Base-by-base conservation (phyloP, 1,284 basidiomycete genomes). In the Austroboletus novae-zelandiae region DNA sequence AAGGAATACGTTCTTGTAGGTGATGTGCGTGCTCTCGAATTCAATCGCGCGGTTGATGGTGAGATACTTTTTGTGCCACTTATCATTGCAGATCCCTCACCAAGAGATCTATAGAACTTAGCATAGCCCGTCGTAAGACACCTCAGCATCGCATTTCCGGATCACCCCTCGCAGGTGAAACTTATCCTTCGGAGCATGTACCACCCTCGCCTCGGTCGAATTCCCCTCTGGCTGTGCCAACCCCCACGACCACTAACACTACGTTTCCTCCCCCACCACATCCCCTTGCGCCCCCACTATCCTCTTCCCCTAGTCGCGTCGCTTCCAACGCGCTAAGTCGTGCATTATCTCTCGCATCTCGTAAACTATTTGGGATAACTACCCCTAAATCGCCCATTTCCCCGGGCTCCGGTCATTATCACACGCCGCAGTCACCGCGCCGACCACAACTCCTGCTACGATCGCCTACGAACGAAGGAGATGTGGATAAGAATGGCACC, bases 331-430 rank as follows among this genome's bases (percentile, higher is more conserved):
- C 90, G 0, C 78, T 94, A 4, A 89, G 92, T 45, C 84, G 93
- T 10, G 95, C 93, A 0, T 75, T 98, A 45, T 94, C 82, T 57
- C 78, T 92, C 37, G 94, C 94, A 0, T 89, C 90, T n/a, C 89
- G 94, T 67, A 94, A 91, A 61, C 75, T 97, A 5, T 94, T 96
- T 60, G 92, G 93, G 2, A 76, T 81, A 14, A 60, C 67, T 7
- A 75, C 52, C 64, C 78, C 57, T 53, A 69, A 73, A 52, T 60
- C 66, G 56, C 57, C 74, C 48, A 57, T 70, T 48, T 69, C 73
- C 37, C 64, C 71, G 25, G 71, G 73, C 48, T 62, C 66, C 10
- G 71, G 67, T 18, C 57, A 72, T 35, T 66, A 66, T 29, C 71
- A 66, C 43, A 56, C 65, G 2, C 74, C 77, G 1, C 72, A 79